These are phyloP conservation scores for Lagenaria siceraria DNA, from an alignment of 306 rosid species.

Conservation along the genomic window DNA sequence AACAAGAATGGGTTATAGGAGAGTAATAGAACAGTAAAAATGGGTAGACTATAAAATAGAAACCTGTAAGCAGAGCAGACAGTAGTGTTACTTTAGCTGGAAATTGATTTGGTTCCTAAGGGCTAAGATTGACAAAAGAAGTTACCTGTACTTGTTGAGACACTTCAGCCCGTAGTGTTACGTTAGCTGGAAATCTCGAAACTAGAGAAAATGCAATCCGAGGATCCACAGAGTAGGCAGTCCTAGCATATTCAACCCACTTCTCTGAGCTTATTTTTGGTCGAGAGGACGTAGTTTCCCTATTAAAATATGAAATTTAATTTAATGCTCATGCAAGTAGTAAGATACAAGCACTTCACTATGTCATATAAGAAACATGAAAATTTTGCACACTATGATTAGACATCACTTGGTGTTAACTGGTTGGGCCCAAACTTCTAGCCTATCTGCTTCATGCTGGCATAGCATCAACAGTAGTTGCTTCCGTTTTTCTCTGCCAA, in stretches of 20 bases:
- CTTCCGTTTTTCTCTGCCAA: slow-evolving; percentile 75
- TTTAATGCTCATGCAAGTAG: background rate
- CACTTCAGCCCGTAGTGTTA: slow-evolving; percentile 70
- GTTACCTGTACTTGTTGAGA: slow-evolving; percentile 81
- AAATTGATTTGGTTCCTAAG: background rate
- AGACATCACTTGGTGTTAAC: slow-evolving; percentile 56
- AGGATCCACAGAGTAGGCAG: slow-evolving; percentile 92
- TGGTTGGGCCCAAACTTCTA: slow-evolving; percentile 97
- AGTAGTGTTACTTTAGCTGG: no score
- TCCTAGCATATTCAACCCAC: slow-evolving; percentile 81
- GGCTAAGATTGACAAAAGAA: background rate
- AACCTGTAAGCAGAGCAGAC: background rate
- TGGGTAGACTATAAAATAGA: background rate
- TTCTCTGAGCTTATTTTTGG: slow-evolving; percentile 72
- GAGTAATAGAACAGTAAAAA: background rate
- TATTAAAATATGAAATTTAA: slow-evolving; percentile 19
- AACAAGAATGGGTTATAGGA: slow-evolving; percentile 4
- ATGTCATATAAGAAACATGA: background rate
- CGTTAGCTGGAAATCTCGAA: slow-evolving; percentile 71
- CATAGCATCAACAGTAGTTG: slow-evolving; percentile 82
- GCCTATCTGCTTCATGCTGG: slow-evolving; percentile 95
- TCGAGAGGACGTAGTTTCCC: slow-evolving; percentile 50
- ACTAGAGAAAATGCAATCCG: slow-evolving; percentile 72
- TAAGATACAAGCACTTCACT: background rate
- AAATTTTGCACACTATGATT: background rate